phyloP scores from a whole-genome alignment of 768 basidiomycete species.

The Boletus barrowsii region DNA sequence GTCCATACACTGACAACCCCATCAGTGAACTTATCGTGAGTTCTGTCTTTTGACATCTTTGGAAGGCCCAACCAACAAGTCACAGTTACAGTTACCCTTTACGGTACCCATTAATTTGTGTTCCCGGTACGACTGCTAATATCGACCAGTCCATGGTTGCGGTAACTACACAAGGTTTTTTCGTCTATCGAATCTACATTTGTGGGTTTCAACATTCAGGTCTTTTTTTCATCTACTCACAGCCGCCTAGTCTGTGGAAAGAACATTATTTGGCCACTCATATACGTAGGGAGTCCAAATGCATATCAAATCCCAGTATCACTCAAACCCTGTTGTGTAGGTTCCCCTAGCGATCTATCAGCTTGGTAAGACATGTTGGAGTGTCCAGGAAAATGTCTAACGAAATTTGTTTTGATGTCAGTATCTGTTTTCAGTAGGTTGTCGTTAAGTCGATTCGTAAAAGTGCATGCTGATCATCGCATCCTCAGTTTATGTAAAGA shows the following conservation, averaged over 20 bases:
- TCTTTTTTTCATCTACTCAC: not conserved
- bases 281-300: conserved; percentile 9
- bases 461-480: not conserved
- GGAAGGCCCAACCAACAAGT: not conserved
- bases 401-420: not conserved
- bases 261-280: not conserved
- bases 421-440: not conserved
- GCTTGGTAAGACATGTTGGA: conserved; percentile 4
- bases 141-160: conserved; percentile 1
- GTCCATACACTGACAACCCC: not conserved
- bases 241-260: conserved; percentile 2
- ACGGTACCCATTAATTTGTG: not conserved
- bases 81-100: conserved; percentile 4
- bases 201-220: not conserved
- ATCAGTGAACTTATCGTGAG: conserved; percentile 10
- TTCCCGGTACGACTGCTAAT: not conserved
- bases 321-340: not conserved
- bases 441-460: not conserved
- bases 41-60: not conserved
- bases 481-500: conserved; percentile 2
- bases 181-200: conserved; percentile 11
- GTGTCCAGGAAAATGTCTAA: not conserved
- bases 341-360: not conserved
- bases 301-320: not conserved
- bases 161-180: conserved; percentile 6